Evolutionary conservation across 805 yeast species (phyloP), one percentile per base, ranked within the genome.

Genomic region (Maudiozyma serrabonitensis): DNA sequence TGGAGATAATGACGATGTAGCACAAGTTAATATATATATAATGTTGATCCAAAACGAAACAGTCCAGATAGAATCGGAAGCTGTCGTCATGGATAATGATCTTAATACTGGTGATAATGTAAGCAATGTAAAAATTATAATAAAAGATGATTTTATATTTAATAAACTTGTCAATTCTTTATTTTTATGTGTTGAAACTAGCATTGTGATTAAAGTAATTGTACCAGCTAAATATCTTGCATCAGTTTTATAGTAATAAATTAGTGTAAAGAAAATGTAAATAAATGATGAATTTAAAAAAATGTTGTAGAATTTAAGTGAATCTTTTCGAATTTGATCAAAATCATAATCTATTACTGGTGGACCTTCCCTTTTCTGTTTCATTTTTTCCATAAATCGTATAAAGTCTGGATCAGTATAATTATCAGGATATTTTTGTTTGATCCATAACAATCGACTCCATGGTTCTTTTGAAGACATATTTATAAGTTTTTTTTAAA

Each of bases 41-140:
- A 87, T 56, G 32, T 86, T 81, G 15, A 93, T 70, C 81, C 96
- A 84, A 44, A 83, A 80, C 7, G 95, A 79, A 4, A 93, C 67
- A 0, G 95, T 89, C 97, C 98, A 91, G 52, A 93, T 88, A 15
- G 96, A 87, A 69, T 93, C 98, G 0, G 93, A 84, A 0, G 96
- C 80, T 0, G 96, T 88, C 0, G 96, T 84, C 58, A 81, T 80
- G 0, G 96, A 88, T 41, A 93, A 73, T 0, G 96, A 88, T 56
- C 87, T 84, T 46, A 93, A 74, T 1, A 93, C 91, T 0, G 99
- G 99, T 0, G 97, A 85, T 41, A 91, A 71, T 0, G 93, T 81
- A 41, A 88, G 70, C 40, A 90, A 69, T 3, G 86, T 77, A 51
- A 90, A 76, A 1, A 82, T 74, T 12, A 90, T 82, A 26, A 93